Evolutionary conservation across 2,329 filamentous ascomycete genomes (phyloP).

Genomic region (Cladosporium sp.): DNA sequence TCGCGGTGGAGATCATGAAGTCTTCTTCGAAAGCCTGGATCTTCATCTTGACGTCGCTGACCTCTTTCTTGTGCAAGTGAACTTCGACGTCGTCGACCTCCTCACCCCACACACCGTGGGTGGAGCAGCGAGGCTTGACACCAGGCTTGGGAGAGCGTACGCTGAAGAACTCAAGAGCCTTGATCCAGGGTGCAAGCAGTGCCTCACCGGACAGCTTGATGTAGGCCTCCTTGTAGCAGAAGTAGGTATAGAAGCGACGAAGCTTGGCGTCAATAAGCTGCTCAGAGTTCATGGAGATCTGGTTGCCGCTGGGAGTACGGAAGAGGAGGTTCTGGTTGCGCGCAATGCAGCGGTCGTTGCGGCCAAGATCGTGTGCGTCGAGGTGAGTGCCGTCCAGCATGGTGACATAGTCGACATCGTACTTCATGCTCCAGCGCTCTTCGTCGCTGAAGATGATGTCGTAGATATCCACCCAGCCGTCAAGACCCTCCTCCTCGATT

Average conservation of each 20-base stretch:
- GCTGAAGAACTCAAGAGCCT: conserved; percentile 67
- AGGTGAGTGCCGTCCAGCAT: conserved; percentile 49
- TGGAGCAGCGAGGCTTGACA: conserved; percentile 46
- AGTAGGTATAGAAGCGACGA: conserved; percentile 73
- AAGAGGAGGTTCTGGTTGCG: conserved; percentile 44
- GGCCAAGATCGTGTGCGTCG: conserved; percentile 43
- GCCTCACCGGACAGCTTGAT: conserved; percentile 83
- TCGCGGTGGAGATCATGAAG: conserved; percentile 61
- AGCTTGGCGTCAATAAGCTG: conserved; percentile 63
- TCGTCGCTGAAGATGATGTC: conserved; percentile 66
- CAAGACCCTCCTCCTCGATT: conserved; percentile 65
- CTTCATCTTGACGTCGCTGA: conserved; percentile 59
- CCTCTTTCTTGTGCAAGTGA: conserved; percentile 49
- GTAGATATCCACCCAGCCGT: conserved; percentile 70
- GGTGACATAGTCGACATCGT: conserved; percentile 47
- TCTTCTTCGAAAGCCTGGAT: conserved; percentile 60
- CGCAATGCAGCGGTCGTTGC: conserved; percentile 46
- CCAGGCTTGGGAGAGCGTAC: conserved; percentile 60
- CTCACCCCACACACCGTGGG: conserved; percentile 50
- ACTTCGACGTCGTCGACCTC: conserved; percentile 53
- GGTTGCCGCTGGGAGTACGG: conserved; percentile 40
- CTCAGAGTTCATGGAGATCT: conserved; percentile 45
- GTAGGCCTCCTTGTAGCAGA: conserved; percentile 79
- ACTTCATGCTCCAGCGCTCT: conserved; percentile 66
- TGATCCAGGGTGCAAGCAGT: conserved; percentile 71